Conservation (phyloP, 1,139 yeast genomes). For the Lodderomyces pseudojiufengensis region DNA sequence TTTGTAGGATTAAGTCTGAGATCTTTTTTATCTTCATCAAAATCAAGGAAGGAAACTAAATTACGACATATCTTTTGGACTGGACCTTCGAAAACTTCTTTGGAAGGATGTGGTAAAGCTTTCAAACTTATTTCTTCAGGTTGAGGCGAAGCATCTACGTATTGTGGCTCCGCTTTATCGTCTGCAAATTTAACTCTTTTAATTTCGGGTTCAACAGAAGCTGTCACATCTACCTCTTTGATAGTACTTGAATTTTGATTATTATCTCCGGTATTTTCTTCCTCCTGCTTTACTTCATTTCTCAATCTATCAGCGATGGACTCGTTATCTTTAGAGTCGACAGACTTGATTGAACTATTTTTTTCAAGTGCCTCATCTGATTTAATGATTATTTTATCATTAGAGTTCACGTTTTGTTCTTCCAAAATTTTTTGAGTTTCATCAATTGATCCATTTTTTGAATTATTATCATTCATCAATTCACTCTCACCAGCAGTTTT, state of each 20-base stretch:
- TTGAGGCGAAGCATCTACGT: constrained; percentile 8
- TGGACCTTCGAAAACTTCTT: constrained; percentile 58
- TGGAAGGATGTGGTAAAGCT: not conserved
- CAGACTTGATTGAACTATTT: too few relatives aligned
- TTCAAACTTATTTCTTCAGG: constrained; percentile 1
- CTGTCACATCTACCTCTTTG: too few relatives aligned
- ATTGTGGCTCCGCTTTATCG: constrained; percentile 14
- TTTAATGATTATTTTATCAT: too few relatives aligned
- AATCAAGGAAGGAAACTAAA: constrained; percentile 46
- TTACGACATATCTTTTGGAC: constrained; percentile 53
- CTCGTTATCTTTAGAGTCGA: too few relatives aligned
- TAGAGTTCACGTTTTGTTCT: too few relatives aligned
- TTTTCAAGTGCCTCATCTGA: too few relatives aligned
- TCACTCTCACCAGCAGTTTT: not conserved
- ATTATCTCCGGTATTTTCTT: not conserved
- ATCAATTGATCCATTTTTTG: too few relatives aligned
- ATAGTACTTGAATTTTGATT: too few relatives aligned
- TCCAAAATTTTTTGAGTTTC: too few relatives aligned
- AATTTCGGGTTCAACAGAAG: not conserved
- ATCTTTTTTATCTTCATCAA: constrained; percentile 28
- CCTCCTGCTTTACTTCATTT: too few relatives aligned
- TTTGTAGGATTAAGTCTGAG: constrained; percentile 21
- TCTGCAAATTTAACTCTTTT: constrained; percentile 32
- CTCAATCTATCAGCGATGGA: too few relatives aligned
- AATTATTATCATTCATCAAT: not conserved